Conservation (phyloP, 768 basidiomycete genomes). For the Rhodotorula kratochvilovae region DNA sequence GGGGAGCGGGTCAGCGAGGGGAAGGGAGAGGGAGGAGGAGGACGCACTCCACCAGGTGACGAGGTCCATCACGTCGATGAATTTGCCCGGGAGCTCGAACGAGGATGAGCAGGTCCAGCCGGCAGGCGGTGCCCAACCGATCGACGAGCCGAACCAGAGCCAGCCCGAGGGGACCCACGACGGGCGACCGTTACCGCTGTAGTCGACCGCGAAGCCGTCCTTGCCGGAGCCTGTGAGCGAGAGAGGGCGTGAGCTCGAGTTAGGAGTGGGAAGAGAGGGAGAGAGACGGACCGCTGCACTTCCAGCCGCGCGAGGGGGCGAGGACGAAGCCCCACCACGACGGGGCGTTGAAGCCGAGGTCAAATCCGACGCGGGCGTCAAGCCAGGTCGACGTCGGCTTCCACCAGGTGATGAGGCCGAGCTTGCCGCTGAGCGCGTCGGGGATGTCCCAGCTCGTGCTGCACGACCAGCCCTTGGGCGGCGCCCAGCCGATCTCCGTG, state of each 20-base stretch:
- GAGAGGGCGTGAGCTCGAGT: neutral
- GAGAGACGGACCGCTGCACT: neutral
- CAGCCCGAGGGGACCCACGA: neutral
- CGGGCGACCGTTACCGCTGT: neutral
- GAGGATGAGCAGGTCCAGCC: neutral
- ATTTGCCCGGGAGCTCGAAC: neutral
- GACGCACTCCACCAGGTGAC: slow-evolving; percentile 15
- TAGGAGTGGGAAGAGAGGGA: neutral
- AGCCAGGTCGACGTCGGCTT: slow-evolving; percentile 9
- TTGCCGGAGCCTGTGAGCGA: neutral
- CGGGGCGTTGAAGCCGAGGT: slow-evolving; percentile 1
- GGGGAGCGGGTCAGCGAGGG: too few relatives aligned
- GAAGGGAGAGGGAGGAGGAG: too few relatives aligned
- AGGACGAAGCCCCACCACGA: slow-evolving; percentile 1
- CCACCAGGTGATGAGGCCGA: neutral
- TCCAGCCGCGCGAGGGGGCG: neutral
- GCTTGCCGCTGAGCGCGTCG: neutral
- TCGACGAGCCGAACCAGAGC: neutral
- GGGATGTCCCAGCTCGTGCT: neutral
- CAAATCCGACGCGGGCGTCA: neutral
- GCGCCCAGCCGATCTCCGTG: neutral
- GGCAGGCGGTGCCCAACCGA: slow-evolving; percentile 17
- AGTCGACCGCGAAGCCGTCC: slow-evolving; percentile 8
- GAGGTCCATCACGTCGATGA: neutral
- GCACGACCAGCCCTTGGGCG: neutral